Conservation (phyloP, 306 rosid genomes). For the Senna tora region DNA sequence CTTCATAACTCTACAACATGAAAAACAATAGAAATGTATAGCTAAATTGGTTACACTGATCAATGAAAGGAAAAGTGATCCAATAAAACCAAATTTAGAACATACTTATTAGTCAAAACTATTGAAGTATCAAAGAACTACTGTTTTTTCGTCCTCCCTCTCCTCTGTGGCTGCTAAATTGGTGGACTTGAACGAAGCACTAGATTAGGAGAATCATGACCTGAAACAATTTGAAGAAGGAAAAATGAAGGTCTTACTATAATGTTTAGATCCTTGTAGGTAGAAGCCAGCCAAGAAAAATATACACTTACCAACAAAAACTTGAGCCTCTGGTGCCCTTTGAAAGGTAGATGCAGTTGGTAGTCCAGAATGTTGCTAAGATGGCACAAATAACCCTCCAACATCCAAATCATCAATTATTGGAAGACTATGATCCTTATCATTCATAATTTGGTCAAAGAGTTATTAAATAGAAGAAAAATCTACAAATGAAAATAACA, state of each 20-base stretch:
- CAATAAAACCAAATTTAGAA: constrained; percentile 23
- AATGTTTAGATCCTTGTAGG: constrained; percentile 22
- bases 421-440: constrained; percentile 43
- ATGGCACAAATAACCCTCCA: constrained; percentile 34
- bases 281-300: not conserved
- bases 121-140: constrained; percentile 64
- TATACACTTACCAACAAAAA: constrained; percentile 45
- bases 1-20: constrained; percentile 65
- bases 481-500: too few relatives aligned
- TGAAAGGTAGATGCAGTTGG: constrained; percentile 52
- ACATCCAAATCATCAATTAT: constrained; percentile 40
- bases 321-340: constrained; percentile 41
- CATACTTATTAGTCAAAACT: constrained; percentile 75
- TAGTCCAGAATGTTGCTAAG: constrained; percentile 44
- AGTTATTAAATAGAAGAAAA: too few relatives aligned
- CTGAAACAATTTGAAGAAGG: constrained; percentile 41
- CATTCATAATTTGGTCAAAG: constrained; percentile 40
- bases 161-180: constrained; percentile 54
- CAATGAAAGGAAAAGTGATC: constrained; percentile 30
- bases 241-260: not conserved
- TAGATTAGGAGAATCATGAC: constrained; percentile 25
- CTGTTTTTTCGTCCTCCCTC: constrained; percentile 77
- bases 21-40: constrained; percentile 1
- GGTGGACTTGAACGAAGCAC: constrained; percentile 57
- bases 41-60: constrained; percentile 8